Evolutionary conservation across 1,139 yeast species (phyloP), one percentile per base, ranked within the genome.

Genomic region (Yamadazyma membranifaciens): DNA sequence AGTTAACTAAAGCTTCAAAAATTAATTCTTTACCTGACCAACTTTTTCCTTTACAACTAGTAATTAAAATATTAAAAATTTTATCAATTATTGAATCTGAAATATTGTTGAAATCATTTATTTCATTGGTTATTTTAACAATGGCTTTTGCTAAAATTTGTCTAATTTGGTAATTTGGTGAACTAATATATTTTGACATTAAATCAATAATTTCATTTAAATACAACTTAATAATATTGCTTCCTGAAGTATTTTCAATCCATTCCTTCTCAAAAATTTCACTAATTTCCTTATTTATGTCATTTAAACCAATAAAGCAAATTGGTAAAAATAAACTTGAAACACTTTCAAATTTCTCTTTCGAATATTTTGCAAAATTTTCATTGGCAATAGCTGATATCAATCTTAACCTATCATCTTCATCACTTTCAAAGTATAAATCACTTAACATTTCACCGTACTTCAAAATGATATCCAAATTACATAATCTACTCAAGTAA

Each of bases 1-100:
- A 68, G 1, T 79, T 66, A 1, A 87, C 84, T 38, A 91, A 63
- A 0, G 96, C 88, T 33, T 78, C 80, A 25, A 88, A 66, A 2
- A 92, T 75, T 32, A 71, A 62, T 49, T 88, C 96, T 55, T 92
- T 92, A 7, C 98, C 98, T 14, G 75, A 75, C 95, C 96, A 92
- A 9, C 94, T 78, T 45, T 92, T 78, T 0, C 97, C 97, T 41
- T 74, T 69, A 44, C 83, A 73, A 0, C 95, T 80, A 33, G 74
- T 76, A 16, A 87, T 56, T 39, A 89, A 67, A 5, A 82, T 67
- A 0, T 66, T 63, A 42, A 87, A 74, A 17, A 89, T 58, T 14
- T 68, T 66, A 1, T 48, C 43, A 16, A 55, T 47, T 31, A 62
- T 52, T 3, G 54, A 47, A 2, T 54, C 50, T 10, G 68, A 59